A percentile compares a stretch with the other conserved stretches of the same genome.
phyloP scores from a whole-genome alignment of 345 rosid genomes.

The Capsella bursapastoris region DNA sequence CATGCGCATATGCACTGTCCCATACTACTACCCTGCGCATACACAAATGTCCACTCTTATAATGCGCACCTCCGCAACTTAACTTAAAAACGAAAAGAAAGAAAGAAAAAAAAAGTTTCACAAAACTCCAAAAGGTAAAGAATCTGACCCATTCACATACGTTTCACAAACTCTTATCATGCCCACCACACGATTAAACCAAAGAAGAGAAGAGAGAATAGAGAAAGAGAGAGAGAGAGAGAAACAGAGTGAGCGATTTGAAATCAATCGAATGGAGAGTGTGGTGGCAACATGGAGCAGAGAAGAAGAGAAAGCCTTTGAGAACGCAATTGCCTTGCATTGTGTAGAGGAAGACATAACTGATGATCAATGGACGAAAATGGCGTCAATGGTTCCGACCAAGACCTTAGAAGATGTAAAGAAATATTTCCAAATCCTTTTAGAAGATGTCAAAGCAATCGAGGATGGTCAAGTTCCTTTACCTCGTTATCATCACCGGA shows the following conservation, averaged over 20 bases:
- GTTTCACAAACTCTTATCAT: constrained; percentile 39
- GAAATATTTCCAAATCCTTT: constrained; percentile 61
- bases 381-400: constrained; percentile 70
- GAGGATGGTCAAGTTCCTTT: constrained; percentile 69
- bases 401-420: constrained; percentile 62
- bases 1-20: constrained; percentile 12
- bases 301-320: constrained; percentile 85
- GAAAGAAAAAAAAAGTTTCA: neutral
- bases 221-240: constrained; percentile 13
- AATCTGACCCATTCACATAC: constrained; percentile 47
- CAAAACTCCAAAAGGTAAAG: constrained; percentile 40
- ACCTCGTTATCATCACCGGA: constrained; percentile 59
- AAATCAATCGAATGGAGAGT: constrained; percentile 53
- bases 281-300: constrained; percentile 63
- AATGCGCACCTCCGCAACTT: constrained; percentile 31
- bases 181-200: constrained; percentile 49
- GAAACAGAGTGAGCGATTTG: constrained; percentile 19
- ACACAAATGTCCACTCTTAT: constrained; percentile 9
- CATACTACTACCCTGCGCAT: constrained; percentile 17
- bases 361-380: constrained; percentile 68
- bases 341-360: constrained; percentile 55
- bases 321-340: constrained; percentile 77
- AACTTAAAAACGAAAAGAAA: neutral
- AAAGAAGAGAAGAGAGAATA: neutral
- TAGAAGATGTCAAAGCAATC: constrained; percentile 74